A percentile compares a stretch with the other conserved stretches of the same genome.
Conservation (phyloP, 1,284 basidiomycete genomes). For the Ganoderma boninense region DNA sequence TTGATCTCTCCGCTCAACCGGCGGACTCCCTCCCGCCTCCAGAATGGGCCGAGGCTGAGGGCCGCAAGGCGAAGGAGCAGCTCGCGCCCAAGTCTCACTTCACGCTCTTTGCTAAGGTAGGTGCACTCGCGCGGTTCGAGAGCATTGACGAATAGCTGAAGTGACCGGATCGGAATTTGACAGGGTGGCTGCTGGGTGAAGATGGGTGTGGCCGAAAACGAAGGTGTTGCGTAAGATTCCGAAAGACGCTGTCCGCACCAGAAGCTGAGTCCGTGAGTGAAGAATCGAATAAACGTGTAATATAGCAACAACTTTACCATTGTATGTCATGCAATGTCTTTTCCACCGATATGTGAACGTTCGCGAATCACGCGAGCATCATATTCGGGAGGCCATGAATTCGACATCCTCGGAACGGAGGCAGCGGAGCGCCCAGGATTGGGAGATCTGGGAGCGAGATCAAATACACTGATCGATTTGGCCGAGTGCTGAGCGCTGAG, state of each 20-base stretch:
- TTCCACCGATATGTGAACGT: neutral
- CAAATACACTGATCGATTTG: slow-evolving; percentile 27
- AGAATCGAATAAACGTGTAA: neutral
- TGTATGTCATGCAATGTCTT: neutral
- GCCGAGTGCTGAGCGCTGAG: slow-evolving; percentile 4
- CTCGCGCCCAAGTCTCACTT: slow-evolving; percentile 33
- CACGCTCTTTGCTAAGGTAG: slow-evolving; percentile 46
- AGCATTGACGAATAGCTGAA: too few species aligned
- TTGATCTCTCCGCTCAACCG: slow-evolving; percentile 42
- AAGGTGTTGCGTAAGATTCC: neutral
- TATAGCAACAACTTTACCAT: neutral
- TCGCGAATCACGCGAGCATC: neutral
- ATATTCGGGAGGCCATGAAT: neutral
- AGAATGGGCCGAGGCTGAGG: slow-evolving; percentile 25
- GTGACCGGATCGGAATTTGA: neutral
- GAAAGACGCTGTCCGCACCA: neutral
- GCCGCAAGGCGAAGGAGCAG: slow-evolving; percentile 33
- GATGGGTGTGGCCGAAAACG: slow-evolving; percentile 29
- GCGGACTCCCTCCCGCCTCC: slow-evolving; percentile 32
- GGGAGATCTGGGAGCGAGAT: slow-evolving; percentile 28
- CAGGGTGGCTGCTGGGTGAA: slow-evolving; percentile 42
- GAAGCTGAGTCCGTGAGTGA: neutral
- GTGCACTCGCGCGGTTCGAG: slow-evolving; percentile 30
- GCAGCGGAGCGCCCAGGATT: slow-evolving; percentile 18
- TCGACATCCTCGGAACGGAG: neutral